Evolutionary conservation across 257 asterid species (phyloP).

Genomic region (Ophiorrhiza pumila): DNA sequence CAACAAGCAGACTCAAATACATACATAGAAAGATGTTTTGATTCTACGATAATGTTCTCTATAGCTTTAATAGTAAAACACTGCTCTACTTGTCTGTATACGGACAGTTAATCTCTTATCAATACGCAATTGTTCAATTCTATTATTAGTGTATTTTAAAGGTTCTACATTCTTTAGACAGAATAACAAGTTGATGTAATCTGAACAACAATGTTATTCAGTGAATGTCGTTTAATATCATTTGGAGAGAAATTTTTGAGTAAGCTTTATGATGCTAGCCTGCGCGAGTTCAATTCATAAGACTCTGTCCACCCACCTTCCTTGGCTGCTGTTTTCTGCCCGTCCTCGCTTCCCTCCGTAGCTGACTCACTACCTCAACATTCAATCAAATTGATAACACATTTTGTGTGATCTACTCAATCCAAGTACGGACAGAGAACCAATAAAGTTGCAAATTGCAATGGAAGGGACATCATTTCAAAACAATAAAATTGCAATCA

Average conservation of each 20-base stretch:
- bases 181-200: constrained; percentile 9
- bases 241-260: background rate
- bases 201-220: background rate
- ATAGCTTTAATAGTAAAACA: background rate
- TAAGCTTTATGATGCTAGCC: too few species aligned
- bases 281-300: too few species aligned
- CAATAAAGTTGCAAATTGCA: too few species aligned
- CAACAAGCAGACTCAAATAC: background rate
- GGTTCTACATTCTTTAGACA: background rate
- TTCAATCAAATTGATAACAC: too few species aligned
- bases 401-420: too few species aligned
- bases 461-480: too few species aligned
- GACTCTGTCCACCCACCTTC: too few species aligned
- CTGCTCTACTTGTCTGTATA: constrained; percentile 7
- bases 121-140: constrained; percentile 9
- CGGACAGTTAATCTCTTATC: constrained; percentile 6
- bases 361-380: too few species aligned
- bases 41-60: constrained; percentile 2
- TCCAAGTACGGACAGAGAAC: too few species aligned
- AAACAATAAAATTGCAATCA: too few species aligned
- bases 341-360: too few species aligned
- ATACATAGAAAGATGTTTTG: constrained; percentile 4
- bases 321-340: too few species aligned
- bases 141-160: background rate
- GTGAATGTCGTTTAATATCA: background rate